These are phyloP conservation scores for Nothophoma quercina DNA, from an alignment of 2,329 filamentous ascomycete genomes.

Conservation along the genomic window DNA sequence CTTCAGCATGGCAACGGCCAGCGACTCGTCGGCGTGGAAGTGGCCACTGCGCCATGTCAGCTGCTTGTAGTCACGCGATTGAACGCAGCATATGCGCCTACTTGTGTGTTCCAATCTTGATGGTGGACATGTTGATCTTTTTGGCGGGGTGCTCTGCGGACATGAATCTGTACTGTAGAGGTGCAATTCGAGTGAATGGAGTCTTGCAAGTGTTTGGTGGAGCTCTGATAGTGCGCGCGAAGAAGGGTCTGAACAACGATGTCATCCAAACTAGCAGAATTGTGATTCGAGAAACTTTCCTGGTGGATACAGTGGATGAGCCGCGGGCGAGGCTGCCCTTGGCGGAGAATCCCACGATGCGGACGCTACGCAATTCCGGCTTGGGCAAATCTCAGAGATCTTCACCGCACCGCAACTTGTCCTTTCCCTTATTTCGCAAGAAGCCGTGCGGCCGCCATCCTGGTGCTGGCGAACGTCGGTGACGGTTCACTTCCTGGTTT, in stretches of 20 bases:
- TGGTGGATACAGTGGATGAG: constrained; percentile 8
- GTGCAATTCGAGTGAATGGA: background rate
- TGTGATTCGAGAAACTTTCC: constrained; percentile 17
- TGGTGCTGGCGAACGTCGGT: constrained; percentile 11
- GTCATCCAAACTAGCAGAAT: constrained; percentile 29
- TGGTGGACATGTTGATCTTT: constrained; percentile 76
- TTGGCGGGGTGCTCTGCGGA: constrained; percentile 65
- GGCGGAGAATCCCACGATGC: constrained; percentile 17
- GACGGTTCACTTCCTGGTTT: constrained; percentile 8
- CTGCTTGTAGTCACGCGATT: background rate
- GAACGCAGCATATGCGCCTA: constrained; percentile 34
- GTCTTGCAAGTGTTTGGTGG: background rate
- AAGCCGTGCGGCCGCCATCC: constrained; percentile 1
- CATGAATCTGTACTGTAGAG: constrained; percentile 26
- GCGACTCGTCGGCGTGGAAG: constrained; percentile 98
- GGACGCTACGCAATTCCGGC: constrained; percentile 26
- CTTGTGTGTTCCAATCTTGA: constrained; percentile 90
- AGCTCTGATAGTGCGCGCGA: background rate
- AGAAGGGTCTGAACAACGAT: constrained; percentile 5
- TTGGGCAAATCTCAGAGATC: constrained; percentile 18
- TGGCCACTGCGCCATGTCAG: constrained; percentile 68
- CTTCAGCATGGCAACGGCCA: constrained; percentile 95
- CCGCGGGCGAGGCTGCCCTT: constrained; percentile 14
- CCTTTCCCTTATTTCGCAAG: constrained; percentile 18
- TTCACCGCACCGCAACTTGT: constrained; percentile 30